A percentile compares a stretch with the other conserved stretches of the same genome.
These are phyloP conservation scores for Fusarium foetens DNA, from an alignment of 2,329 filamentous ascomycete species.

Conservation along the genomic window DNA sequence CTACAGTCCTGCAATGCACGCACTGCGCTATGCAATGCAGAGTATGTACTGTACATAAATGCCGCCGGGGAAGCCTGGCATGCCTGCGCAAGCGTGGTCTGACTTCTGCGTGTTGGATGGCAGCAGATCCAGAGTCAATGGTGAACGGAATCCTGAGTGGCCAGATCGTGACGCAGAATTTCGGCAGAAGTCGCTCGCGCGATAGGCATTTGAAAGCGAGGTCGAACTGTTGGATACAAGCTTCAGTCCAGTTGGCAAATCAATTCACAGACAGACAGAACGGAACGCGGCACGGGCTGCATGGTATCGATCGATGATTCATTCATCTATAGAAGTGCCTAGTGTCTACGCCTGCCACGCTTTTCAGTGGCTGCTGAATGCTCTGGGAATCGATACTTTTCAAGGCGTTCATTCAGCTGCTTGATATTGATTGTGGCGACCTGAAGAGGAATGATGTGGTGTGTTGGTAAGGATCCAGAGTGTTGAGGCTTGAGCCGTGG, in stretches of 20 bases:
- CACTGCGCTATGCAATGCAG: constrained; percentile 16
- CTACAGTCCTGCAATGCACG: constrained; percentile 28
- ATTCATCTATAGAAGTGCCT: background rate
- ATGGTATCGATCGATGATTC: background rate
- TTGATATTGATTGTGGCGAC: constrained; percentile 1
- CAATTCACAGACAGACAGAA: constrained; percentile 16
- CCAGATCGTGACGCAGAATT: constrained; percentile 42
- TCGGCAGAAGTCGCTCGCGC: constrained; percentile 24
- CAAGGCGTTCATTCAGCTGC: constrained; percentile 15
- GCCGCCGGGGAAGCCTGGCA: constrained; percentile 27
- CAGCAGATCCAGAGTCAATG: constrained; percentile 22
- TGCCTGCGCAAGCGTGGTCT: constrained; percentile 38
- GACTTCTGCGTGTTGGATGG: constrained; percentile 37
- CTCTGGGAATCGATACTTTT: background rate
- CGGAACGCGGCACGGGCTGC: background rate
- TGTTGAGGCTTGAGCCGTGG: constrained; percentile 13
- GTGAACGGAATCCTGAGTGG: constrained; percentile 31
- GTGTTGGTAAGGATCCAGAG: constrained; percentile 4
- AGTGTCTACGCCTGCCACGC: background rate
- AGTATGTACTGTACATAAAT: constrained; percentile 15
- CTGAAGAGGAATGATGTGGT: constrained; percentile 30
- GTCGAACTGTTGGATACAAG: background rate
- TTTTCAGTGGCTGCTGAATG: constrained; percentile 17
- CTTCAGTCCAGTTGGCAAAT: constrained; percentile 8
- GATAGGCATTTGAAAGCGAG: constrained; percentile 7